Percentiles rank a stretch among this genome's conserved stretches.
Conservation (phyloP, 345 rosid genomes). For the Dovyalis caffra region DNA sequence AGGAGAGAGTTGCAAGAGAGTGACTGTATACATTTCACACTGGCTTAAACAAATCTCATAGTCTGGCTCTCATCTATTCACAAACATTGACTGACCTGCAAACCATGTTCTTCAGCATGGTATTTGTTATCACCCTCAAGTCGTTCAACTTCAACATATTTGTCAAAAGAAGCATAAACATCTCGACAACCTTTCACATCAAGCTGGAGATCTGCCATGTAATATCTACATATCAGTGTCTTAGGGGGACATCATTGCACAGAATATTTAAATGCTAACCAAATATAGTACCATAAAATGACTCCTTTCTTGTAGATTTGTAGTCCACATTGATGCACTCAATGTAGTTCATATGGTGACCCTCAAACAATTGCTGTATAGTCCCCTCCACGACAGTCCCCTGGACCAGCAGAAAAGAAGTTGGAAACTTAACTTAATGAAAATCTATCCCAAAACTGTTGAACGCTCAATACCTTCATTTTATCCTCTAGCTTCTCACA, state of each 20-base stretch:
- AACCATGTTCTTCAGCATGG: conserved; percentile 81
- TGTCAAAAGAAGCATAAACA: conserved; percentile 96
- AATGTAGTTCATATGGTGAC: conserved; percentile 94
- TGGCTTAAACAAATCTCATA: not conserved
- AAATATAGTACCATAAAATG: conserved; percentile 75
- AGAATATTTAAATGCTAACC: not conserved
- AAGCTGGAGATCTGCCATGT: conserved; percentile 83
- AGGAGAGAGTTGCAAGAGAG: not conserved
- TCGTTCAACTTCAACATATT: conserved; percentile 93
- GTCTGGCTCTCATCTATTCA: not conserved
- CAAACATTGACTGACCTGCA: conserved; percentile 62
- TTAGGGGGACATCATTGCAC: not conserved
- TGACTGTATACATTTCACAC: not conserved
- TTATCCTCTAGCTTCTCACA: conserved; percentile 96
- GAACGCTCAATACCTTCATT: conserved; percentile 65
- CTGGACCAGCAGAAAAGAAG: conserved; percentile 30
- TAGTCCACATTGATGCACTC: conserved; percentile 95
- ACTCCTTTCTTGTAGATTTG: conserved; percentile 92
- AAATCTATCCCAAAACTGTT: not conserved
- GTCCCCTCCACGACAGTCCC: conserved; percentile 99
- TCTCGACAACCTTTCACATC: conserved; percentile 98
- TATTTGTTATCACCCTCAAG: conserved; percentile 99
- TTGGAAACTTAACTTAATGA: conserved; percentile 6
- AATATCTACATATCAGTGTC: not conserved
- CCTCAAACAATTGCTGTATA: conserved; percentile 92